Conservation (phyloP, 768 basidiomycete genomes). For the Lentinula detonsa region DNA sequence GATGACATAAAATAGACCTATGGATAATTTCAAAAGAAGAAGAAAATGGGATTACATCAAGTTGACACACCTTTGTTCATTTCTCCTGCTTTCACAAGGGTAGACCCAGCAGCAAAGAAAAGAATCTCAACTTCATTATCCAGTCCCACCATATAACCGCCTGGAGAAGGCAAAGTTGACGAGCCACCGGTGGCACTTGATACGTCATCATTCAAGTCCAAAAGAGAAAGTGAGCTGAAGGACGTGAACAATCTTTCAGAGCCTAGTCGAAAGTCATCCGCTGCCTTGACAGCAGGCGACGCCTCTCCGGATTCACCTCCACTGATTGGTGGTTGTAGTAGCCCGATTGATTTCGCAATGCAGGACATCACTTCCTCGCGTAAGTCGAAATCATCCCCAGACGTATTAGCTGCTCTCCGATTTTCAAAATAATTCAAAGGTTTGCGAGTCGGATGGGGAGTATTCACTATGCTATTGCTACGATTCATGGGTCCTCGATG, state of each 20-base stretch:
- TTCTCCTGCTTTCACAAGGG: constrained; percentile 86
- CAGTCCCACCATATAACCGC: constrained; percentile 69
- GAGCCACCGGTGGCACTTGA: constrained; percentile 61
- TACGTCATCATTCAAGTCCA: constrained; percentile 65
- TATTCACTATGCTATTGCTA: constrained; percentile 43
- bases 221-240: constrained; percentile 67
- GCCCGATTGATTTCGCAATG: constrained; percentile 94
- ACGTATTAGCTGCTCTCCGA: constrained; percentile 19
- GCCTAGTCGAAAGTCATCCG: constrained; percentile 28
- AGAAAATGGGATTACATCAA: constrained; percentile 4
- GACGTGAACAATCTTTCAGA: constrained; percentile 42
- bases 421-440: constrained; percentile 22
- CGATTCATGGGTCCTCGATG: constrained; percentile 32
- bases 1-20: constrained; percentile 89
- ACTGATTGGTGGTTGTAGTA: constrained; percentile 80
- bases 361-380: constrained; percentile 96
- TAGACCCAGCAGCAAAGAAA: constrained; percentile 84
- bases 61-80: constrained; percentile 62
- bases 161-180: constrained; percentile 38
- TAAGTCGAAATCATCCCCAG: constrained; percentile 83
- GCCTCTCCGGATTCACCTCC: constrained; percentile 59
- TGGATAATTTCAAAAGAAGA: neutral
- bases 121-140: constrained; percentile 97
- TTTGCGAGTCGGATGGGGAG: constrained; percentile 35
- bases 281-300: constrained; percentile 57